Evolutionary conservation across 371 early-diverging fungal species (phyloP), one percentile per base, ranked within the genome.

Genomic region (Caulochytrium protostelioides): DNA sequence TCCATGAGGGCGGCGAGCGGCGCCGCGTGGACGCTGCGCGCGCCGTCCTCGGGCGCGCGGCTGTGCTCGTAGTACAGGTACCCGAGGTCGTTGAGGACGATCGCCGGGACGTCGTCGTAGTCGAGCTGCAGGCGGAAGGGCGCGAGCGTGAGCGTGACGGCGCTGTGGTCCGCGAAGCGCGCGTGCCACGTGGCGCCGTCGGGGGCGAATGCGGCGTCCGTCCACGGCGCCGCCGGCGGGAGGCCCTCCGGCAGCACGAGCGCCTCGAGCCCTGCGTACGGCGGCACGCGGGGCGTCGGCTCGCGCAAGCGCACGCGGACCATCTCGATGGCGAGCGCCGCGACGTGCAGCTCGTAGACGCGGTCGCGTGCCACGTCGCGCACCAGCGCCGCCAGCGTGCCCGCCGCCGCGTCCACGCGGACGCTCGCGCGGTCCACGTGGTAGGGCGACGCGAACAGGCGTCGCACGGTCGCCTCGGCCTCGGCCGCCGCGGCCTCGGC

Each of bases 11-110:
- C 23, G 15, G n/a, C 27, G 26, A 22, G 27, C 6, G 27, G 29
- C 43, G 25, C 21, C 13, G n/a, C 28, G 25, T 35, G 27, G 14
- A 30, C 30, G 14, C 7, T 30, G 0, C 59, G 52, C 5, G 53
- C 55, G 19, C 23, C 34, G 15, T 35, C 40, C 23, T 66, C 70
- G 55, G 77, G 79, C 12, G 48, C 50, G 27, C 84, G 65, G 23
- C 72, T 53, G 31, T 79, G 76, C 52, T 91, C 95, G 54, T 78
- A 78, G 49, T 79, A 52, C 37, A 95, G 65, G 42, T 79, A 65
- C 1, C 79, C 81, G 13, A 73, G 68, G 18, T 77, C 72, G 54
- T 95, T 92, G 38, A 95, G 57, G 8, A 64, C 47, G 8, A 87
- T 53, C 1, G 67, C 55, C 3, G 75, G 58, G 10, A 50, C 55